phyloP scores from a whole-genome alignment of 2,329 filamentous ascomycete species.

The Botrytis aclada region DNA sequence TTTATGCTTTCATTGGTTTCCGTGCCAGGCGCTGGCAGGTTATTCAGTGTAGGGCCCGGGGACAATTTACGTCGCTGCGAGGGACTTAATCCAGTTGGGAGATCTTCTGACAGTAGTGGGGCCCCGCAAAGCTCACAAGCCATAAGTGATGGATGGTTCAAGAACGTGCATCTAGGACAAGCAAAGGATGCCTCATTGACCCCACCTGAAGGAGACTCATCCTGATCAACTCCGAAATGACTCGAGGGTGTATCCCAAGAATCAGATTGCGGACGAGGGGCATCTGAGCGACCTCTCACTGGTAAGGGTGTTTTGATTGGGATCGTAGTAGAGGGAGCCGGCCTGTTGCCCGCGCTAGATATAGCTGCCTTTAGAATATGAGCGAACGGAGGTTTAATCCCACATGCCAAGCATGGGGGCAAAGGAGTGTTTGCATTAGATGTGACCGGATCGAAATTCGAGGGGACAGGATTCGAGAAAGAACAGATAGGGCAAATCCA shows the following conservation, averaged over 20 bases:
- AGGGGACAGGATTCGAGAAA: constrained; percentile 87
- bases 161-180: constrained; percentile 89
- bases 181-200: constrained; percentile 48
- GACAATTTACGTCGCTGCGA: constrained; percentile 62
- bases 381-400: constrained; percentile 83
- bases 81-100: constrained; percentile 43
- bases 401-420: constrained; percentile 86
- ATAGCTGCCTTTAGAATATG: constrained; percentile 86
- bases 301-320: constrained; percentile 35
- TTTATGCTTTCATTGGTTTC: constrained; percentile 77
- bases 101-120: constrained; percentile 58
- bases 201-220: background rate
- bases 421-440: constrained; percentile 76
- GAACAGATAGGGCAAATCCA: constrained; percentile 97
- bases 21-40: constrained; percentile 37
- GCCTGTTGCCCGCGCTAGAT: constrained; percentile 62
- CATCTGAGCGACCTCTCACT: constrained; percentile 30
- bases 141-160: constrained; percentile 82
- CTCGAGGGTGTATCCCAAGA: constrained; percentile 22
- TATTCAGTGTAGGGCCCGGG: constrained; percentile 65
- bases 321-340: constrained; percentile 32
- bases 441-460: constrained; percentile 84
- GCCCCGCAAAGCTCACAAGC: constrained; percentile 91
- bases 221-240: constrained; percentile 2
- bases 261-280: constrained; percentile 29